These are phyloP conservation scores for Curvularia sp. DNA, from an alignment of 2,329 filamentous ascomycete genomes.

Conservation along the genomic window DNA sequence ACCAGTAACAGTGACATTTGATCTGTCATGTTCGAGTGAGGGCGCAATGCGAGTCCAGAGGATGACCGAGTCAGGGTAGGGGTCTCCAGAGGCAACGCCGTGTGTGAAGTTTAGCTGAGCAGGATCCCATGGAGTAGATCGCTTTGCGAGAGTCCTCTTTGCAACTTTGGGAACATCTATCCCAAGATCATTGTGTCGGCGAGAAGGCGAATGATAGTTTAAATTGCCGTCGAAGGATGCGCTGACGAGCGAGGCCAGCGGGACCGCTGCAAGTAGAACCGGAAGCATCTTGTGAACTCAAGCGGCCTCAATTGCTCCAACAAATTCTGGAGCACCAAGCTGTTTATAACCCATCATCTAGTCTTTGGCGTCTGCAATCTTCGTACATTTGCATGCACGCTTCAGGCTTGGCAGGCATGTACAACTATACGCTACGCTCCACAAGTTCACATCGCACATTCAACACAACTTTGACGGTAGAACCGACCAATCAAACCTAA, in stretches of 20 bases:
- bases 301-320: not conserved
- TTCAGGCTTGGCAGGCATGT: not conserved
- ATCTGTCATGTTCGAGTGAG: constrained; percentile 50
- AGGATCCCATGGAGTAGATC: constrained; percentile 48
- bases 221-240: constrained; percentile 57
- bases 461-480: not conserved
- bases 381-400: not conserved
- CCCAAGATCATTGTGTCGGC: constrained; percentile 67
- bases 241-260: constrained; percentile 23
- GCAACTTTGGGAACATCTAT: constrained; percentile 67
- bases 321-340: not conserved
- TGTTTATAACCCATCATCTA: constrained; percentile 8
- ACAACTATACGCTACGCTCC: constrained; percentile 8
- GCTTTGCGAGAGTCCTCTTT: constrained; percentile 55
- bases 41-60: constrained; percentile 50
- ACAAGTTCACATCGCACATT: constrained; percentile 5
- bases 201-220: constrained; percentile 71
- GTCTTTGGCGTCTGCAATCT: constrained; percentile 6
- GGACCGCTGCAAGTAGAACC: constrained; percentile 24
- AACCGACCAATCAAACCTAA: constrained; percentile 6
- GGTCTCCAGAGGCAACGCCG: constrained; percentile 59
- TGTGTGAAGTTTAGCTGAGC: constrained; percentile 46
- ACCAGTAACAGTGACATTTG: constrained; percentile 63
- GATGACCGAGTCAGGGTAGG: constrained; percentile 53
- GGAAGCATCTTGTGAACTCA: constrained; percentile 21